Evolutionary conservation across 73 alveolate genomes (phyloP).

Genomic region (Paramecium primaurelia): DNA sequence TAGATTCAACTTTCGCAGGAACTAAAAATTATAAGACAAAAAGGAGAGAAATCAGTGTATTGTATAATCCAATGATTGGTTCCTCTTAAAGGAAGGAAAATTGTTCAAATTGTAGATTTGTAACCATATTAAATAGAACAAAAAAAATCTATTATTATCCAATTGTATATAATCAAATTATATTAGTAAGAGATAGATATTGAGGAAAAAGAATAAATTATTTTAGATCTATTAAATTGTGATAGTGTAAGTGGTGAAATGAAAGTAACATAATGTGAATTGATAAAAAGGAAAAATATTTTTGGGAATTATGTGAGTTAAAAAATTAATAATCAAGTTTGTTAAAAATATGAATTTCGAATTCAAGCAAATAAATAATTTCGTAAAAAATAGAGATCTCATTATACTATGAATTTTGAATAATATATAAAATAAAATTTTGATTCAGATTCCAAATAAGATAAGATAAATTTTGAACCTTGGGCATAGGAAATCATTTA

Average conservation of each 20-base stretch:
- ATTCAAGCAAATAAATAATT: constrained; percentile 27
- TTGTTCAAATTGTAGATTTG: constrained; percentile 63
- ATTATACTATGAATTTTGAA: constrained; percentile 32
- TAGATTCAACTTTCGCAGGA: constrained; percentile 83
- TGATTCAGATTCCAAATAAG: neutral
- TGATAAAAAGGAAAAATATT: constrained; percentile 59
- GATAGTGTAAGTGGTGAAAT: constrained; percentile 78
- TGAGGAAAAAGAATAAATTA: constrained; percentile 79
- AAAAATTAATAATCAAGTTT: constrained; percentile 44
- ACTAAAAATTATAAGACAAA: constrained; percentile 67
- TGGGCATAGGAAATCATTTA: neutral
- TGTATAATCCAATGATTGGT: constrained; percentile 65
- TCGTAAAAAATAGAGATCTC: constrained; percentile 37
- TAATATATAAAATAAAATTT: neutral
- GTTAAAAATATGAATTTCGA: constrained; percentile 68
- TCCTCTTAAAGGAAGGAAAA: constrained; percentile 45
- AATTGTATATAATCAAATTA: constrained; percentile 28
- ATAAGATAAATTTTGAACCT: neutral
- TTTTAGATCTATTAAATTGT: constrained; percentile 76
- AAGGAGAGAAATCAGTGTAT: constrained; percentile 74
- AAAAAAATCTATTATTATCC: constrained; percentile 72
- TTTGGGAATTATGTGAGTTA: constrained; percentile 60
- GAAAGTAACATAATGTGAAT: constrained; percentile 62
- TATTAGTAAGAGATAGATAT: constrained; percentile 74
- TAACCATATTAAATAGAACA: constrained; percentile 65